Base-by-base conservation (phyloP, 257 asterid species). In the Knoxia roxburghii region DNA sequence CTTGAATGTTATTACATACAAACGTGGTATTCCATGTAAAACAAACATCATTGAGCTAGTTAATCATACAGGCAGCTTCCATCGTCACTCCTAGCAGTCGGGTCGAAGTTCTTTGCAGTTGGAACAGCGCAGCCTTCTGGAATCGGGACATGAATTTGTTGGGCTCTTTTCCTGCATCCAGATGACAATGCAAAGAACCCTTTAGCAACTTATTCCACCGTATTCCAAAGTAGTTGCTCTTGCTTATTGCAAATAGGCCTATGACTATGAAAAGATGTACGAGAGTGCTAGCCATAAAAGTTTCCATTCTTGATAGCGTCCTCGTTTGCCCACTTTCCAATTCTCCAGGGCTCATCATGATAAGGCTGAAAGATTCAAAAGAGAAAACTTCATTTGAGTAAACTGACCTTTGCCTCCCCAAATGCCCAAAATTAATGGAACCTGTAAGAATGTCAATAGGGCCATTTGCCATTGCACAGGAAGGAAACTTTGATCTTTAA, bases 381-480 rank as follows among this genome's bases (percentile, higher is more conserved):
- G 48, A 13, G 67, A 32, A 18, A 21, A 56, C 1, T 17, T 41
- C 49, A 33, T 23, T 1, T 50, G 33, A 52, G 32, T 10, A 40
- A n/a, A n/a, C n/a, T 81, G 83, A 62, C 86, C 83, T 78, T 81
- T 81, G 64, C 86, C 86, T 70, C 86, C 86, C 86, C 86, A 81
- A 11, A 81, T 60, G 33, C 83, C 86, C 68, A 81, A 56, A 60
- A 81, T 81, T 8, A 81, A 74, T 13, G 86, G 81, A 70, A 81
- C 70, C 80, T 81, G 73, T 15, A 65, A 57, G 13, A 55, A 43
- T 55, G 33, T 33, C 12, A 48, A 46, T 8, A 49, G 37, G 32
- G 2, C 5, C 45, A 61, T 71, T 15, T 20, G 17, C 10, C 51
- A 17, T 33, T 18, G 10, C 6, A n/a, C 6, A 13, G 26, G 37